Evolutionary conservation across 2,329 filamentous ascomycete genomes (phyloP), one percentile per base, ranked within the genome.

Genomic region (Botrytis aclada): DNA sequence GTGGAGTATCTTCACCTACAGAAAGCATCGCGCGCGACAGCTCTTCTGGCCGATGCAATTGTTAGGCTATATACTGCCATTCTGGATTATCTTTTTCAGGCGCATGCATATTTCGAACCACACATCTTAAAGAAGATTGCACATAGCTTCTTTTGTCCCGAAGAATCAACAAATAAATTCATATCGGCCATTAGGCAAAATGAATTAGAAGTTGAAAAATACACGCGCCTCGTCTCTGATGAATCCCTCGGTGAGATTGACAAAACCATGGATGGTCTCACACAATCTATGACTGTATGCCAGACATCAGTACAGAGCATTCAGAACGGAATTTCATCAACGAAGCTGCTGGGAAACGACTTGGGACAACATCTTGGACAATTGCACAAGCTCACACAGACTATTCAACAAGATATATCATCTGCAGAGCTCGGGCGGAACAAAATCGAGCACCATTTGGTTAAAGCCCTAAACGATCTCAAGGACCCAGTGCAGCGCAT

Each of bases 41-140:
- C 8, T 37, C 39, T 58, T 29, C 61, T 74, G 4, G 25, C 47
- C 16, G 65, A 58, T 29, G 56, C 67, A 29, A 43, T 76, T 14
- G 18, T 74, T 32, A 32, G 47, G 32, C 37, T 74, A 7, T 76
- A 75, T 61, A 70, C 67, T 25, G 34, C 67, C 25, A 71, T 75
- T 34, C 56, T 76, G 7, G 45, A 62, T 22, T 75, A 70, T 43
- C 60, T 75, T 4, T n/a, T 70, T 7, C 43, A 74, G 22, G 64
- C 69, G 4, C 51, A 71, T 41, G 29, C 43, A 29, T 76, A 73
- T 16, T 76, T 73, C 29, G n/a, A 34, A 22, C 60, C 45, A 25
- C 45, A 47, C 4, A 47, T 47, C 0, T 25, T 47, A 25, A 47
- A 25, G 9, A 47, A 25, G 12, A 47, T 47, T 47, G 9, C 45